phyloP scores from a whole-genome alignment of 176 grass and related monocot species.

The Bonia amplexicaulis region DNA sequence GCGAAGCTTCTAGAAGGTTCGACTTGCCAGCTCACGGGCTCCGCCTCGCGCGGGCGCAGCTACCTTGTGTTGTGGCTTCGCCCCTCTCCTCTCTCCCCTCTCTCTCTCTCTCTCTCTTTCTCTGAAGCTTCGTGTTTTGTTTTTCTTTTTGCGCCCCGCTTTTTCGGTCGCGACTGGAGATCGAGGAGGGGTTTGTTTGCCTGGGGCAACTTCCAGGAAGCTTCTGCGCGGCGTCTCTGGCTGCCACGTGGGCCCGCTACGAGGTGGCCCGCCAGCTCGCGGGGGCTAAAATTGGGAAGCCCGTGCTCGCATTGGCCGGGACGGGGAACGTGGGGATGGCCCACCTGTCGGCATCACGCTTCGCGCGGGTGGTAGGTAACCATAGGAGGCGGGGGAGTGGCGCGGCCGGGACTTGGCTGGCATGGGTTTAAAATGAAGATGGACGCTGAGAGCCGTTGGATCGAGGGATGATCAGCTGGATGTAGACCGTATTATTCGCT shows the following conservation, averaged over 20 bases:
- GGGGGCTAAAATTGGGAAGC: no score
- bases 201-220: slow-evolving; percentile 38
- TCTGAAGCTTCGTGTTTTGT: neutral
- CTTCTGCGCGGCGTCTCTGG: neutral
- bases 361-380: neutral
- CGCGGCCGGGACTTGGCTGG: slow-evolving; percentile 12
- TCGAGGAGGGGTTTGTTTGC: neutral
- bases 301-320: neutral
- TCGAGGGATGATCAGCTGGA: neutral
- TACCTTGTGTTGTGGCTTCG: neutral
- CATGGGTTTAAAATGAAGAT: slow-evolving; percentile 12
- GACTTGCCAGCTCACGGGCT: neutral
- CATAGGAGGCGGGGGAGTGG: neutral
- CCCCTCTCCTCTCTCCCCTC: neutral
- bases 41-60: neutral
- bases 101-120: neutral
- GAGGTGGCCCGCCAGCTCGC: neutral
- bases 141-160: slow-evolving; percentile 6
- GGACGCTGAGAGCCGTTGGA: neutral
- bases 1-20: slow-evolving; percentile 24
- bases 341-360: slow-evolving; percentile 5
- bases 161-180: slow-evolving; percentile 34
- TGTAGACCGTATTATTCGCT: neutral
- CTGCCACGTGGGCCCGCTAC: slow-evolving; percentile 16
- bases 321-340: neutral